phyloP scores from a whole-genome alignment of 129 eudicot species.

The Kitagawia praeruptora region DNA sequence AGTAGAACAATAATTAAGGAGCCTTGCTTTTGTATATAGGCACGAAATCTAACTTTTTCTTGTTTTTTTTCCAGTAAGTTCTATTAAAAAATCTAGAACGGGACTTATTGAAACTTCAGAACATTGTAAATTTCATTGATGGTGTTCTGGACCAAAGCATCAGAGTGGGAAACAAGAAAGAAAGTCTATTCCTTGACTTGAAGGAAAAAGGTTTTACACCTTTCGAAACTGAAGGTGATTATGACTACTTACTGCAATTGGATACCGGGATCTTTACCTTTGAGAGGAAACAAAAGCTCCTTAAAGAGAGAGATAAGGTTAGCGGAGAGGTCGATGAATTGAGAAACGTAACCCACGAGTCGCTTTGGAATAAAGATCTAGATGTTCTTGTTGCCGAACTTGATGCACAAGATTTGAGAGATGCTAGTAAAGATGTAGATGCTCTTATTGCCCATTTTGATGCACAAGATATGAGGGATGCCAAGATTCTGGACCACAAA shows the following conservation, averaged over 20 bases:
- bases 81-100: constrained; percentile 42
- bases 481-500: too few relatives aligned
- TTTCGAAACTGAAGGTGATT: constrained; percentile 22
- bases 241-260: constrained; percentile 76
- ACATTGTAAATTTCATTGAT: constrained; percentile 71
- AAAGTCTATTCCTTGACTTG: constrained; percentile 56
- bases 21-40: background rate
- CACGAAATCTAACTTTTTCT: too few relatives aligned
- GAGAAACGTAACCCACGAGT: background rate
- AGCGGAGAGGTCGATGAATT: constrained; percentile 45
- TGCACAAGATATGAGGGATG: too few relatives aligned
- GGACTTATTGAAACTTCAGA: constrained; percentile 49
- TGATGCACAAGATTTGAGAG: too few relatives aligned
- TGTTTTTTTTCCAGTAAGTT: constrained; percentile 32
- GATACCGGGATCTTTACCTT: constrained; percentile 58
- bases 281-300: constrained; percentile 59
- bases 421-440: too few relatives aligned
- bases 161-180: constrained; percentile 61
- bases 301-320: constrained; percentile 49
- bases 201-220: constrained; percentile 66
- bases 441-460: too few relatives aligned
- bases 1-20: background rate
- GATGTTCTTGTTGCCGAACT: too few relatives aligned
- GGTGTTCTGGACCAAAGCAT: constrained; percentile 66
- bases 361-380: too few relatives aligned